Percentiles rank a stretch among this genome's conserved stretches.
Evolutionary conservation across 306 rosid genomes (phyloP).

Genomic region (Cicer judaicum): DNA sequence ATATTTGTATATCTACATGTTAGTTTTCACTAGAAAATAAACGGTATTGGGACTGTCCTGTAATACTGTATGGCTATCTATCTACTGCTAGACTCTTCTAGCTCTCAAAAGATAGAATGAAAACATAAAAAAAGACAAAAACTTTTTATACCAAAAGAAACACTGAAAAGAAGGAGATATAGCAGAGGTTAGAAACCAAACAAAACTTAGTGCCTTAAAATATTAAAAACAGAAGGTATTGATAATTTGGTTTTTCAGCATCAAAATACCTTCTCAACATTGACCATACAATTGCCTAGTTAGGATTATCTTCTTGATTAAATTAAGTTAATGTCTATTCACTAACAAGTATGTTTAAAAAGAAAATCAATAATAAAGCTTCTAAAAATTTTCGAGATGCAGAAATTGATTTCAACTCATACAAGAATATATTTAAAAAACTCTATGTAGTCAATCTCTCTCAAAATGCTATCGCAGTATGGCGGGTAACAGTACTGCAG

Average conservation of each 20-base stretch:
- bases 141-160: too few species aligned
- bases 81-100: conserved; percentile 1
- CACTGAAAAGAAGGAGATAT: neutral
- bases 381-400: too few species aligned
- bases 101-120: conserved; percentile 40
- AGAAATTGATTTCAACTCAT: too few species aligned
- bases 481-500: neutral
- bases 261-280: conserved; percentile 1
- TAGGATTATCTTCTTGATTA: too few species aligned
- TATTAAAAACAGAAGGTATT: conserved; percentile 12
- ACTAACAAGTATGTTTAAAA: too few species aligned
- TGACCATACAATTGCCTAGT: too few species aligned
- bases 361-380: too few species aligned
- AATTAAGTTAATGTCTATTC: too few species aligned
- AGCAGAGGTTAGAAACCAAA: conserved; percentile 11
- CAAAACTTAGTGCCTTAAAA: conserved; percentile 4
- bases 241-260: conserved; percentile 31
- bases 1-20: neutral
- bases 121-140: neutral
- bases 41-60: neutral
- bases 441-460: neutral
- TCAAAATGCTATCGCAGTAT: too few species aligned
- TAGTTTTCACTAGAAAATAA: neutral
- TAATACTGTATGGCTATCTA: neutral
- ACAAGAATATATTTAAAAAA: too few species aligned